A percentile compares a stretch with the other conserved stretches of the same genome.
These are phyloP conservation scores for Ceratocystis destructans DNA, from an alignment of 2,329 filamentous ascomycete species.

Conservation along the genomic window DNA sequence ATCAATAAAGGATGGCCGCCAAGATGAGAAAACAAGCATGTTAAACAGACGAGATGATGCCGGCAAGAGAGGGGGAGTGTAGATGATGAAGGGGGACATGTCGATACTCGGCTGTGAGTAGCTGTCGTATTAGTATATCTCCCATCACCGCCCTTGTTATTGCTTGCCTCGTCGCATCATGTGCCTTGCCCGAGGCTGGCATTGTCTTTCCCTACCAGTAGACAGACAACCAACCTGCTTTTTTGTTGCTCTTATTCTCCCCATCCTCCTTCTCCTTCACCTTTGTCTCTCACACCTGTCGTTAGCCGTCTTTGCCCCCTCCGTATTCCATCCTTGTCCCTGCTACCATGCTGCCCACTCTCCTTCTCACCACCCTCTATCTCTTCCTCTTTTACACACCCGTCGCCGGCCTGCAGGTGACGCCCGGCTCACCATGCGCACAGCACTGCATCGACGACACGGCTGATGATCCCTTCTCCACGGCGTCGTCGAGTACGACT, in stretches of 20 bases:
- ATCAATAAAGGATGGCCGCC: background rate
- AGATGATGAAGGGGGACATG: too few species aligned
- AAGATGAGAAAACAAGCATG: background rate
- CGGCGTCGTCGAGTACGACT: constrained; percentile 31
- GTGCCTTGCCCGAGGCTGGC: too few species aligned
- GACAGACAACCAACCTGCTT: too few species aligned
- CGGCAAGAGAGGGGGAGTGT: too few species aligned
- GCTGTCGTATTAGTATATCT: too few species aligned
- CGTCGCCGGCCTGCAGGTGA: constrained; percentile 31
- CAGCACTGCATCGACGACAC: constrained; percentile 33
- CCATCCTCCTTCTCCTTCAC: background rate
- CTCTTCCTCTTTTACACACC: background rate
- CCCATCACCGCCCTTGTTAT: too few species aligned
- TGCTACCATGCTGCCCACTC: background rate
- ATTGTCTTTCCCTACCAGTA: too few species aligned
- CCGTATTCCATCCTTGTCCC: background rate
- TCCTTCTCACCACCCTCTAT: background rate
- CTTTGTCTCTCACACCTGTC: background rate
- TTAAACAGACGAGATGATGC: background rate
- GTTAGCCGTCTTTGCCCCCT: background rate
- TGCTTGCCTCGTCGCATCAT: too few species aligned
- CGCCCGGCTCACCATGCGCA: constrained; percentile 39
- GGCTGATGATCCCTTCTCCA: constrained; percentile 26
- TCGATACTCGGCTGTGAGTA: too few species aligned
- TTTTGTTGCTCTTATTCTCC: too few species aligned